Base-by-base conservation (phyloP, 208 protist species). In the Eutreptiella sp. region DNA sequence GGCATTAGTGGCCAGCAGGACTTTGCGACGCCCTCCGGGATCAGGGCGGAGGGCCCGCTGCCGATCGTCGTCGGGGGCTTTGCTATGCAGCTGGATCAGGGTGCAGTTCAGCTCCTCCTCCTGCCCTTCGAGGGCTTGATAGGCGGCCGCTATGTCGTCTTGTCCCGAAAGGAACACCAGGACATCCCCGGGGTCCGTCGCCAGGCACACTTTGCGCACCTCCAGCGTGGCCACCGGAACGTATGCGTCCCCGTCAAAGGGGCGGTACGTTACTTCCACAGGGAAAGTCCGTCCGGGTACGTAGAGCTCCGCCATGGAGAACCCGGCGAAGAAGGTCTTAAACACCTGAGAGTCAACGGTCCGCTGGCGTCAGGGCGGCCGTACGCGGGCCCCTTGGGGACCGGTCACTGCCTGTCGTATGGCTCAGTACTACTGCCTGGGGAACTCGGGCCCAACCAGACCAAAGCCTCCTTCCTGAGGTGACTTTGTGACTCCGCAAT, bases 1-100 rank as follows among this genome's bases (percentile, higher is more conserved):
- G 73, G 99, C 98, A 73, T 99, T 99, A 23, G 97, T 99, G 0
- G 95, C 93, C 31, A 99, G 81, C 27, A 99, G 90, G 19, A 96
- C 78, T 70, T 98, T 98, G 39, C 94, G 77, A 63, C 76, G 45
- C 81, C 74, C 3, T 72, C 57, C 34, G 88, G 88, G 3, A 94
- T 85, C 16, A 79, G 78, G 59, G 97, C 88, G 80, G 99, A 99
- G 47, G 99, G 97, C 94, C 7, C 77, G 76, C 23, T 89, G 62
- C 67, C 97, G 95, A 70, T 99, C 96, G 28, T 97, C 97, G 0
- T 83, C 65, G n/a, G 89, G 84, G 66, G 98, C 92, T 11, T 77
- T 79, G 33, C 93, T 60, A 70, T 98, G 95, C 53, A 98, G 94
- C 59, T 98, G 88, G 73, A 99, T 82, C 39, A 98, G 83, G 1